Evolutionary conservation across 192 early-diverging fungal genomes (phyloP).

Genomic region (Coemansia sp.): DNA sequence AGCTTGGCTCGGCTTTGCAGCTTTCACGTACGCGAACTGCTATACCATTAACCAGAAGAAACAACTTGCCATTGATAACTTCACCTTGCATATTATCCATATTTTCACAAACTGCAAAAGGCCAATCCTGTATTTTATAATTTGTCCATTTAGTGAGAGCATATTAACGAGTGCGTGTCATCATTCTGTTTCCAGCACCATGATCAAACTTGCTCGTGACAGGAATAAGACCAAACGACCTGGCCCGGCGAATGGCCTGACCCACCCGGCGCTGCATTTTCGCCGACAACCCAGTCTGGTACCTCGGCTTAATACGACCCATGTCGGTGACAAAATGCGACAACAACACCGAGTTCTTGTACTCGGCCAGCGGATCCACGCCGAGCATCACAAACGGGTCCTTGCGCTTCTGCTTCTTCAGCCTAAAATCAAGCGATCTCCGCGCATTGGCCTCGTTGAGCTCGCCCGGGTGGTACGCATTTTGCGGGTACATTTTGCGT

Average conservation of each 20-base stretch:
- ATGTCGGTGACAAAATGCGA: conserved; percentile 62
- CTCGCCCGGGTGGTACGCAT: conserved; percentile 35
- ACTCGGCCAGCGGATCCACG: conserved; percentile 48
- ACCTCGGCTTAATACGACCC: conserved; percentile 62
- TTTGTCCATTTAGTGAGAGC: not conserved
- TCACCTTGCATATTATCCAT: no score
- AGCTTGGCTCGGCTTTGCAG: no score
- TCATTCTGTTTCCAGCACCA: conserved; percentile 12
- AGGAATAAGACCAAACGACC: conserved; percentile 58
- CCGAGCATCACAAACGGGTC: conserved; percentile 45
- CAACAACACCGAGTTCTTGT: conserved; percentile 58
- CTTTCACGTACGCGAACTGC: no score
- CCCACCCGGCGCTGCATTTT: conserved; percentile 63
- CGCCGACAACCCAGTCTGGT: conserved; percentile 60
- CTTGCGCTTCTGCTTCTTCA: not conserved
- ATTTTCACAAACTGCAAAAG: no score
- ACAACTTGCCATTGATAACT: no score
- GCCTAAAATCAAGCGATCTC: not conserved
- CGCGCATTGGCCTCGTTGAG: conserved; percentile 20
- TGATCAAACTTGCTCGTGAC: conserved; percentile 36
- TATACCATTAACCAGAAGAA: no score
- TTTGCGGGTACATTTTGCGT: conserved; percentile 11
- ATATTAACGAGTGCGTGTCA: not conserved
- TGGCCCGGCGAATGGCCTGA: conserved; percentile 63
- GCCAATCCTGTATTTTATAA: no score